Conservation (phyloP, 1,139 yeast species). For the Scheffersomyces illinoinensis region DNA sequence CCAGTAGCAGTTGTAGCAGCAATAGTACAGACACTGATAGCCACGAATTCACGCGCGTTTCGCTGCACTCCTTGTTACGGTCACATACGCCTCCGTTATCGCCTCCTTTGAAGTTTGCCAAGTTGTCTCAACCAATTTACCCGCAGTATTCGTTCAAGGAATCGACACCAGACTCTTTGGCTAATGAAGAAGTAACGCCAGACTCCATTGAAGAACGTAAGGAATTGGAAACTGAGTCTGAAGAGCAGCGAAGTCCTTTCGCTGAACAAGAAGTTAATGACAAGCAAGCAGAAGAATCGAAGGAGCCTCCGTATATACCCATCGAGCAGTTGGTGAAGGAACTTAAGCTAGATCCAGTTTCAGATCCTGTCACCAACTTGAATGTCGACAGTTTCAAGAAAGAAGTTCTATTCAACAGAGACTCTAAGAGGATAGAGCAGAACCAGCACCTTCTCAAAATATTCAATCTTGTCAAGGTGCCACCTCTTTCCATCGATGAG, state of each 20-base stretch:
- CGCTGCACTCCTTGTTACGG: not conserved
- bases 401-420: conserved; percentile 4
- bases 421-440: conserved; percentile 12
- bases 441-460: conserved; percentile 30
- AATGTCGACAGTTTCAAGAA: conserved; percentile 8
- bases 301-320: conserved; percentile 18
- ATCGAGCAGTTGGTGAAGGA: conserved; percentile 23
- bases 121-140: conserved; percentile 3
- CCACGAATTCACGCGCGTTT: not conserved
- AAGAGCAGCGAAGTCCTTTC: not conserved
- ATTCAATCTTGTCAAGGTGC: conserved; percentile 38
- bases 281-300: conserved; percentile 7
- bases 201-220: conserved; percentile 6
- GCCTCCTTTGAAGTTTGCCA: conserved; percentile 24
- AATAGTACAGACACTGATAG: not conserved
- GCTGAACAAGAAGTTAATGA: not conserved
- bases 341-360: conserved; percentile 14
- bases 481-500: conserved; percentile 36
- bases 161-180: conserved; percentile 12
- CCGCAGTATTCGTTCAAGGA: conserved; percentile 4
- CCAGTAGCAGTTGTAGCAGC: conserved; percentile 3
- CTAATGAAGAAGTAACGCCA: conserved; percentile 11
- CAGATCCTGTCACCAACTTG: conserved; percentile 18
- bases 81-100: conserved; percentile 17
- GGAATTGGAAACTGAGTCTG: not conserved